Conservation (phyloP, 164 flowering plant genomes). For the Umbellularia californica region DNA sequence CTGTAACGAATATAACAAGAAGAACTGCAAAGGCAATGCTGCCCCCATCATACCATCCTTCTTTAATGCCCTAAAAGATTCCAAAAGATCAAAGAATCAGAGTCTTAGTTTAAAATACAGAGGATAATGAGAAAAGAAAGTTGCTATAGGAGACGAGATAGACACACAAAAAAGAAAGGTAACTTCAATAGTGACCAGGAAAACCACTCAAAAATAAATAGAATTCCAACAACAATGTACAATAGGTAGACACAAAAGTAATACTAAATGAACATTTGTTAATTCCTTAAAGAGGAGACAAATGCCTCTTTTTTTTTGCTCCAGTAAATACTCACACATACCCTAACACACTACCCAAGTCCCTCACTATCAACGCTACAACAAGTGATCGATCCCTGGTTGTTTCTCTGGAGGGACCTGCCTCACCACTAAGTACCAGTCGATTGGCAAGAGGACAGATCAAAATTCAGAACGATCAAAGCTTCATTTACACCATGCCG, state of each 20-base stretch:
- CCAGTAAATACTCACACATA: no score
- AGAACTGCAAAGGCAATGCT: slow-evolving; percentile 90
- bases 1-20: slow-evolving; percentile 87
- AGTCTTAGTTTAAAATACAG: background rate
- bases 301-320: no score
- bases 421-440: no score
- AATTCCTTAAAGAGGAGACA: no score
- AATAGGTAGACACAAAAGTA: background rate
- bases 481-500: no score
- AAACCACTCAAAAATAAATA: background rate
- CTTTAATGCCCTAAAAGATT: slow-evolving; percentile 59
- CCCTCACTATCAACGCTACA: no score
- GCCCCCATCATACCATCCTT: slow-evolving; percentile 99
- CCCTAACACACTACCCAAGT: no score
- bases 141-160: no score
- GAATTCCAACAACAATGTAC: background rate
- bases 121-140: background rate
- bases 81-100: background rate
- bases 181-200: background rate
- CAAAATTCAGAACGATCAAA: no score
- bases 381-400: no score
- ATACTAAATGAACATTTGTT: background rate
- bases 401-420: no score
- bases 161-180: background rate
- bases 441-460: no score